Percentiles rank a stretch among this genome's conserved stretches.
Conservation (phyloP, 306 rosid species). For the Cyclanthera cordifolia region DNA sequence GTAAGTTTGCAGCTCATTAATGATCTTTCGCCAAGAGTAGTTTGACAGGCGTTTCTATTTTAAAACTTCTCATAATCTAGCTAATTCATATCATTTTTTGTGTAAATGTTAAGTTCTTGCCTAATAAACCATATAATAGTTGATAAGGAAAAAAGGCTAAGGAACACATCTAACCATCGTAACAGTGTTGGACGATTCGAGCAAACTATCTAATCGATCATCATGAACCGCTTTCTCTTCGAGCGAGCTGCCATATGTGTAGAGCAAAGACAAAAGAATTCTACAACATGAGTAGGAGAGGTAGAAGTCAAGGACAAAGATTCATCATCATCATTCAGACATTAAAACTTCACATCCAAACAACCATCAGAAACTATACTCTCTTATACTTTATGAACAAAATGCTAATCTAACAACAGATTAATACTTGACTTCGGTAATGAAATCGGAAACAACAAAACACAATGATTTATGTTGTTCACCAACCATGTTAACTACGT, state of each 20-base stretch:
- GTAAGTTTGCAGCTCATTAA: too few relatives aligned
- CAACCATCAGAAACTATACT: neutral
- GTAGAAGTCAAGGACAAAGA: constrained; percentile 11
- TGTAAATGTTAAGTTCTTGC: neutral
- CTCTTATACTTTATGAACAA: neutral
- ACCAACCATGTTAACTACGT: too few relatives aligned
- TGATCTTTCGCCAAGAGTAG: too few relatives aligned
- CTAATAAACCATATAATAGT: neutral
- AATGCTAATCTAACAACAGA: neutral
- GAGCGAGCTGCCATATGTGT: constrained; percentile 47
- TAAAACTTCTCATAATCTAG: too few relatives aligned
- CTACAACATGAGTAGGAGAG: constrained; percentile 7
- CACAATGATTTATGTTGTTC: too few relatives aligned
- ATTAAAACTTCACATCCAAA: neutral
- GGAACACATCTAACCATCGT: constrained; percentile 42
- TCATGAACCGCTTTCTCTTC: constrained; percentile 37
- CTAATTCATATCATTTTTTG: neutral
- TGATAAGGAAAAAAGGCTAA: neutral
- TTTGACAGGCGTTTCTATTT: too few relatives aligned
- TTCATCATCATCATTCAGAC: neutral
- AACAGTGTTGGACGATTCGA: constrained; percentile 29
- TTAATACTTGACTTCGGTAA: too few relatives aligned
- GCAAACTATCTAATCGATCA: constrained; percentile 25
- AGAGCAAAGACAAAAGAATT: constrained; percentile 16
- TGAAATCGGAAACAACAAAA: too few relatives aligned